A percentile compares a stretch with the other conserved stretches of the same genome.
These are phyloP conservation scores for Quercus ilex DNA, from an alignment of 306 rosid species.

Conservation along the genomic window DNA sequence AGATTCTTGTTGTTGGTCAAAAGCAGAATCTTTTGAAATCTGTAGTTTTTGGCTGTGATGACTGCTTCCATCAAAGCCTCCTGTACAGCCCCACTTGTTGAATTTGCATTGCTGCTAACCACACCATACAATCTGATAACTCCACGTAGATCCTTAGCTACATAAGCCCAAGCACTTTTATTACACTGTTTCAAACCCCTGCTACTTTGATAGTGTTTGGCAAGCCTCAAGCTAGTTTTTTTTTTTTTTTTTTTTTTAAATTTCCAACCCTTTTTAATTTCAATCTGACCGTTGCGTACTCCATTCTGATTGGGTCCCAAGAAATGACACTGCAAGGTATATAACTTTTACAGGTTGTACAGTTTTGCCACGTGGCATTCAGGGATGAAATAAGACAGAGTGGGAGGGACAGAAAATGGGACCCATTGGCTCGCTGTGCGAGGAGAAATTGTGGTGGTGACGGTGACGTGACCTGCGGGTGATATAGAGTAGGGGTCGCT, in stretches of 20 bases:
- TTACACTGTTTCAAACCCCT: too few relatives aligned
- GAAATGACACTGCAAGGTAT: not conserved
- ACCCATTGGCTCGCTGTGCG: not conserved
- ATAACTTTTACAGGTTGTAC: not conserved
- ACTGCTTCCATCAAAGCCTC: too few relatives aligned
- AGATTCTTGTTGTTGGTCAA: too few relatives aligned
- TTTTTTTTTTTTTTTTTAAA: too few relatives aligned
- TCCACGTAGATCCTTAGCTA: too few relatives aligned
- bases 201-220: not conserved
- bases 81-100: too few relatives aligned
- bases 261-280: not conserved
- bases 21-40: too few relatives aligned
- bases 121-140: too few relatives aligned
- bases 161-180: too few relatives aligned
- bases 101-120: too few relatives aligned
- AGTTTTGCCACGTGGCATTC: conserved; percentile 2
- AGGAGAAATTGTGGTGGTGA: not conserved
- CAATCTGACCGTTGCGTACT: not conserved
- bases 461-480: conserved; percentile 19
- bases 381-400: not conserved
- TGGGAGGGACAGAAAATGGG: conserved; percentile 5
- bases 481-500: not conserved
- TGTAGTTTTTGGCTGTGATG: too few relatives aligned
- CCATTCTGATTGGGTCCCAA: not conserved
- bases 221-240: not conserved